phyloP scores from a whole-genome alignment of 805 yeast species.

The Candida nanaspora region DNA sequence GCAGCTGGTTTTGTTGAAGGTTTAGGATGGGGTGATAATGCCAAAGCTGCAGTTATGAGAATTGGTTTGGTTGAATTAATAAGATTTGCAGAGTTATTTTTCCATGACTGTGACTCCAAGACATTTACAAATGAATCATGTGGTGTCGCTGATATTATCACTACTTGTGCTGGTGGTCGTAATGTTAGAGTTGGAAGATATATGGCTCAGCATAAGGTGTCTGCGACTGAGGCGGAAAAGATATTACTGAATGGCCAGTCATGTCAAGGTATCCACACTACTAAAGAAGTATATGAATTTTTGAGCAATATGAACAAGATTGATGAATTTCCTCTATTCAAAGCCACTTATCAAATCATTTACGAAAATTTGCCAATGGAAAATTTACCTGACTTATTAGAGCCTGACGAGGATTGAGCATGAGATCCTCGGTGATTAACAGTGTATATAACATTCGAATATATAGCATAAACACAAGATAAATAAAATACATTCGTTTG shows the following conservation, averaged over 20 bases:
- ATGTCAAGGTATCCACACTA: conserved; percentile 91
- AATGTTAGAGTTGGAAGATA: conserved; percentile 85
- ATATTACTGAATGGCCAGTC: conserved; percentile 89
- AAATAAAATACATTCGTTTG: too few species aligned
- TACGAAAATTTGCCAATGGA: conserved; percentile 70
- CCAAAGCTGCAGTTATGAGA: conserved; percentile 96
- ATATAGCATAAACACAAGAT: too few species aligned
- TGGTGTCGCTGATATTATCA: conserved; percentile 97
- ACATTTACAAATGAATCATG: conserved; percentile 93
- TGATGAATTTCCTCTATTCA: conserved; percentile 75
- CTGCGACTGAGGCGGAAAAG: conserved; percentile 78
- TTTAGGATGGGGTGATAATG: conserved; percentile 98
- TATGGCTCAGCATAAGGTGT: conserved; percentile 73
- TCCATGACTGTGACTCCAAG: conserved; percentile 61
- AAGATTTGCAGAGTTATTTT: conserved; percentile 75
- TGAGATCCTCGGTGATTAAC: too few species aligned
- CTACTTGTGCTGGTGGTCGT: conserved; percentile 97
- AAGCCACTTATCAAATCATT: conserved; percentile 75
- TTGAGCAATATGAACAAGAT: conserved; percentile 44
- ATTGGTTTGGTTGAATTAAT: conserved; percentile 89
- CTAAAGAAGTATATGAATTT: conserved; percentile 86
- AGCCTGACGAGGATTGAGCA: conserved; percentile 29
- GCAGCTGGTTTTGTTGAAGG: conserved; percentile 98
- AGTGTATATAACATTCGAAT: too few species aligned
- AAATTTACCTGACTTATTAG: conserved; percentile 66